phyloP scores from a whole-genome alignment of 2,329 filamentous ascomycete species.

The Pestalotiopsis sp. region DNA sequence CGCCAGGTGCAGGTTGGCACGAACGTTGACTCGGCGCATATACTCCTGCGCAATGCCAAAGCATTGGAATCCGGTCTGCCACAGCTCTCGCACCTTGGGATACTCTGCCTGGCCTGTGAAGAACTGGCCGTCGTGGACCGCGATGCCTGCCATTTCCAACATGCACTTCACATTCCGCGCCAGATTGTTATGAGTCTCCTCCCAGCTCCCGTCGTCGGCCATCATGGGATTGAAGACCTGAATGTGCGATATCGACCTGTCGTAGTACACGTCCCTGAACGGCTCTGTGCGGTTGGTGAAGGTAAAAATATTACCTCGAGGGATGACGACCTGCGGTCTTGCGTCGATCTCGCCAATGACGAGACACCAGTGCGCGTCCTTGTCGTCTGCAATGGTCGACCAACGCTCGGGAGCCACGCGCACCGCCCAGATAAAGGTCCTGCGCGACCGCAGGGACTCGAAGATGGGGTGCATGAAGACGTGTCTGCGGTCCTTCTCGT shows the following conservation, averaged over 20 bases:
- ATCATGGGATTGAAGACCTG: neutral
- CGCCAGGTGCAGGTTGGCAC: neutral
- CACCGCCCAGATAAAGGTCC: neutral
- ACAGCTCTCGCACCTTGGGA: neutral
- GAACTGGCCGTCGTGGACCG: neutral
- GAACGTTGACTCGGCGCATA: neutral
- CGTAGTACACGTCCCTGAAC: neutral
- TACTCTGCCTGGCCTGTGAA: neutral
- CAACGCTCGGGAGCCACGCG: neutral
- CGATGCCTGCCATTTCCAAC: neutral
- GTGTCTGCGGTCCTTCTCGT: neutral
- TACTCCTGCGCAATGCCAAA: neutral
- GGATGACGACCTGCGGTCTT: neutral
- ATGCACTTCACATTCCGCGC: neutral
- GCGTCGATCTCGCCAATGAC: neutral
- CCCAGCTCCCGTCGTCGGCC: neutral
- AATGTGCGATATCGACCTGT: neutral
- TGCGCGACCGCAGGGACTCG: neutral
- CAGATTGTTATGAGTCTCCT: neutral
- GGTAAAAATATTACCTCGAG: neutral
- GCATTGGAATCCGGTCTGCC: constrained; percentile 1
- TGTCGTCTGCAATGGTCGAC: neutral
- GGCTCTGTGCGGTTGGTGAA: neutral
- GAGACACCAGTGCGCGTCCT: neutral
- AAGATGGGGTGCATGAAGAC: neutral